phyloP scores from a whole-genome alignment of 2,329 filamentous ascomycete genomes.

The Blumeria graminis region DNA sequence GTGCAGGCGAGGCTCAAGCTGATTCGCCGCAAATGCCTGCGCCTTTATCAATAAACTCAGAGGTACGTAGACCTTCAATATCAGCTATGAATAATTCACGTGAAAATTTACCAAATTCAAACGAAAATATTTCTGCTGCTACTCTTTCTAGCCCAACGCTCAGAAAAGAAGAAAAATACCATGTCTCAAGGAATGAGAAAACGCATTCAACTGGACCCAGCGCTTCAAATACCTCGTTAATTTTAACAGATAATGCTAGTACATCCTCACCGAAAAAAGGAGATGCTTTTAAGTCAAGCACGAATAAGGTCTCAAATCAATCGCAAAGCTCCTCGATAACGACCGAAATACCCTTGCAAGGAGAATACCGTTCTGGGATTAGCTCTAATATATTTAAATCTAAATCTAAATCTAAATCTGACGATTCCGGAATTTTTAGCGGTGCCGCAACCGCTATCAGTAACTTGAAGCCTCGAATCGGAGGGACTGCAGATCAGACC shows the following conservation, averaged over 20 bases:
- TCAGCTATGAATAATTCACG: slow-evolving; percentile 12
- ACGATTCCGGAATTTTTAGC: slow-evolving; percentile 53
- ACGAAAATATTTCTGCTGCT: slow-evolving; percentile 15
- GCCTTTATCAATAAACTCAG: slow-evolving; percentile 12
- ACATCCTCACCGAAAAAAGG: neutral
- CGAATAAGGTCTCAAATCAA: neutral
- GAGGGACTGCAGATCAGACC: slow-evolving; percentile 63
- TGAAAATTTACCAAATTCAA: slow-evolving; percentile 11
- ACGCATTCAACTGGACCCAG: neutral
- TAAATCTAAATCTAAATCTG: slow-evolving; percentile 48
- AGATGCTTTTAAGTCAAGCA: slow-evolving; percentile 1
- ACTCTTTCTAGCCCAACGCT: slow-evolving; percentile 16
- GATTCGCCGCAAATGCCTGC: slow-evolving; percentile 9
- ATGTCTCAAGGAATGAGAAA: neutral
- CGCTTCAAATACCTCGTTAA: too few relatives aligned
- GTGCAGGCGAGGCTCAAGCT: too few relatives aligned
- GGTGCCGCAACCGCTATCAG: slow-evolving; percentile 43
- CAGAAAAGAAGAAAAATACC: slow-evolving; percentile 12
- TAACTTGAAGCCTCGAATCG: slow-evolving; percentile 67
- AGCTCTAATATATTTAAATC: slow-evolving; percentile 50
- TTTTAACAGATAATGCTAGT: too few relatives aligned
- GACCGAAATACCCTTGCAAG: slow-evolving; percentile 1
- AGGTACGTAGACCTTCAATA: slow-evolving; percentile 15
- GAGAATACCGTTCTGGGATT: slow-evolving; percentile 42
- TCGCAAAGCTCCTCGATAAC: slow-evolving; percentile 4